Conservation (phyloP, 805 yeast species). For the Hanseniaspora meyeri region DNA sequence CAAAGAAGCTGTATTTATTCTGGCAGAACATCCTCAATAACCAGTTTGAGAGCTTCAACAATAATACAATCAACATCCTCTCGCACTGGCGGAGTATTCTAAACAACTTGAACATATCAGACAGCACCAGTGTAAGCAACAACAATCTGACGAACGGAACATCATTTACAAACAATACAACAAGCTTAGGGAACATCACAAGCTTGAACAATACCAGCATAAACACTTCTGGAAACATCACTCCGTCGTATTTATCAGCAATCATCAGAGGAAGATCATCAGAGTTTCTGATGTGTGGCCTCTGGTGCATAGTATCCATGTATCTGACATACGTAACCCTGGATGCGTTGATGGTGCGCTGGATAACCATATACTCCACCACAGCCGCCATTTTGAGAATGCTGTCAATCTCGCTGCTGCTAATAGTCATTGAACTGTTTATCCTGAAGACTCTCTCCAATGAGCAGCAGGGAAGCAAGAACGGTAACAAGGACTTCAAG, state of each 20-base stretch:
- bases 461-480: not conserved
- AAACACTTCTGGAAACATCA: slow-evolving; percentile 14
- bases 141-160: slow-evolving; percentile 17
- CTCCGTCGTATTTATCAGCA: slow-evolving; percentile 21
- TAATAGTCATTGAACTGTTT: slow-evolving; percentile 58
- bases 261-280: slow-evolving; percentile 55
- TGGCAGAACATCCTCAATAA: slow-evolving; percentile 12
- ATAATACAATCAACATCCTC: slow-evolving; percentile 5
- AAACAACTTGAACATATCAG: not conserved
- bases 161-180: slow-evolving; percentile 20
- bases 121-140: not conserved
- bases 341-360: slow-evolving; percentile 81
- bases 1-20: slow-evolving; percentile 5
- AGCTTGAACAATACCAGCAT: slow-evolving; percentile 24
- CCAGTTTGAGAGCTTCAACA: slow-evolving; percentile 11
- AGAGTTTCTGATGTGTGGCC: slow-evolving; percentile 66
- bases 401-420: slow-evolving; percentile 65
- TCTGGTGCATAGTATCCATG: slow-evolving; percentile 90
- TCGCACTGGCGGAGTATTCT: slow-evolving; percentile 4
- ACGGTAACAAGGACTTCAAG: not conserved
- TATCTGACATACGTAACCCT: slow-evolving; percentile 71
- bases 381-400: slow-evolving; percentile 81
- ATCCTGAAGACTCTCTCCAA: slow-evolving; percentile 50
- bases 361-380: slow-evolving; percentile 84
- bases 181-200: slow-evolving; percentile 19